phyloP scores from a whole-genome alignment of 2,329 filamentous ascomycete species.

The Chaetomium olivaceum region DNA sequence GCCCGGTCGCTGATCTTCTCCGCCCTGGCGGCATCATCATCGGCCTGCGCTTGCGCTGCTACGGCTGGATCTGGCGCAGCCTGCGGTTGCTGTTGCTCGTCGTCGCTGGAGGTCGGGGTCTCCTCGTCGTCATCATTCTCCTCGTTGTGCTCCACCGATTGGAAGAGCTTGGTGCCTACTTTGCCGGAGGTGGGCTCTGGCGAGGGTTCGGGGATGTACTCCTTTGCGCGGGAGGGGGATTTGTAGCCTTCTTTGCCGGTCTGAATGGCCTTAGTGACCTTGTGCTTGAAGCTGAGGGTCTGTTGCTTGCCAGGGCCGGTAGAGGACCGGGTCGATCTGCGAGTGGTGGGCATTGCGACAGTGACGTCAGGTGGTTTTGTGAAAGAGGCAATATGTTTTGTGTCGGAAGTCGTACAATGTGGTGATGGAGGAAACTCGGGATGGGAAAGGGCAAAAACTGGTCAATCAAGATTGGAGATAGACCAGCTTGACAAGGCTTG shows the following conservation, averaged over 20 bases:
- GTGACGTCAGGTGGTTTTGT: slow-evolving; percentile 28
- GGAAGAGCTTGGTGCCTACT: slow-evolving; percentile 7
- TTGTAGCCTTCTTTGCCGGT: slow-evolving; percentile 40
- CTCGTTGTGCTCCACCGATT: slow-evolving; percentile 18
- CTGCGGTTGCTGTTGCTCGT: slow-evolving; percentile 31
- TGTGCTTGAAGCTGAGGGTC: slow-evolving; percentile 59
- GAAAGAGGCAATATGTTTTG: background rate
- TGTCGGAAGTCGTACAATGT: background rate
- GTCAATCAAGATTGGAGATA: background rate
- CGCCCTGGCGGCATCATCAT: slow-evolving; percentile 33
- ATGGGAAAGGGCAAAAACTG: background rate
- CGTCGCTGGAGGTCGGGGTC: background rate
- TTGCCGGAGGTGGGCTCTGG: slow-evolving; percentile 11
- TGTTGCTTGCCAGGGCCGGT: slow-evolving; percentile 50
- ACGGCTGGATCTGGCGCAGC: background rate
- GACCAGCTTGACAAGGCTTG: background rate
- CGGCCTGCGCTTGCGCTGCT: slow-evolving; percentile 22
- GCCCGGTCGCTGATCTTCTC: slow-evolving; percentile 63
- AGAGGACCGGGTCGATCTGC: slow-evolving; percentile 45
- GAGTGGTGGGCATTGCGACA: slow-evolving; percentile 49
- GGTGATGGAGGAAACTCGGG: too few relatives aligned
- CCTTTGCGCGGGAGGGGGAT: slow-evolving; percentile 41
- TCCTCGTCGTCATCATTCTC: background rate
- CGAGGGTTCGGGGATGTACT: slow-evolving; percentile 29
- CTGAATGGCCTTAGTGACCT: slow-evolving; percentile 56